Conservation (phyloP, 148 eudicot species). For the Camellia granthamiana region DNA sequence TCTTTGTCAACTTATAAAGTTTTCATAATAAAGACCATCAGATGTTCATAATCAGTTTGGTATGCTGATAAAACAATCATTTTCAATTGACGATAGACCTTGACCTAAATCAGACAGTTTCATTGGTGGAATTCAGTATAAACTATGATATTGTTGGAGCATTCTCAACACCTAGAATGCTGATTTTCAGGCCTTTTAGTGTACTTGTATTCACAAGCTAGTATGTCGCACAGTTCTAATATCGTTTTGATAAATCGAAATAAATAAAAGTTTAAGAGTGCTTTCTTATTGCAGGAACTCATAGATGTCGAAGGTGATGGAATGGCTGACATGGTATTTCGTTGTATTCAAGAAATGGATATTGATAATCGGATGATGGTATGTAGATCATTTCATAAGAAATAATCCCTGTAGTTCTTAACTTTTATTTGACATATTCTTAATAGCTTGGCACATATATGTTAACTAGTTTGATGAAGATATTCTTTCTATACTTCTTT, state of each 20-base stretch:
- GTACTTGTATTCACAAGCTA: not conserved
- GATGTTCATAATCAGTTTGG: constrained; percentile 3
- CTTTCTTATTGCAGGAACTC: constrained; percentile 66
- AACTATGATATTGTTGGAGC: not conserved
- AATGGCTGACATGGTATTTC: constrained; percentile 98
- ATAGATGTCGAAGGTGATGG: constrained; percentile 99
- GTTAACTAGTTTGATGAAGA: not conserved
- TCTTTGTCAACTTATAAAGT: not conserved
- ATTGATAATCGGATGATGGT: constrained; percentile 99
- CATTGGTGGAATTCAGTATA: not conserved
- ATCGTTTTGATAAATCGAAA: not conserved
- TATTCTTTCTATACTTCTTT: not conserved
- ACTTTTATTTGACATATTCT: not conserved
- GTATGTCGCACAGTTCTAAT: not conserved
- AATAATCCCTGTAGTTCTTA: not conserved
- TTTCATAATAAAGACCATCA: not conserved
- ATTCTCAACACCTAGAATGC: not conserved
- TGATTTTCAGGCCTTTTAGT: constrained; percentile 1
- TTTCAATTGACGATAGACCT: not conserved
- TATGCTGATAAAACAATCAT: constrained; percentile 3
- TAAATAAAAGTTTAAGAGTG: not conserved
- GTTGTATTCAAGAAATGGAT: constrained; percentile 98
- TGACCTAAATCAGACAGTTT: not conserved
- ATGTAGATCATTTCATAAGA: constrained; percentile 15
- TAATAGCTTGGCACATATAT: not conserved